Evolutionary conservation across 768 basidiomycete species (phyloP).

Genomic region (Pisolithus sp.): DNA sequence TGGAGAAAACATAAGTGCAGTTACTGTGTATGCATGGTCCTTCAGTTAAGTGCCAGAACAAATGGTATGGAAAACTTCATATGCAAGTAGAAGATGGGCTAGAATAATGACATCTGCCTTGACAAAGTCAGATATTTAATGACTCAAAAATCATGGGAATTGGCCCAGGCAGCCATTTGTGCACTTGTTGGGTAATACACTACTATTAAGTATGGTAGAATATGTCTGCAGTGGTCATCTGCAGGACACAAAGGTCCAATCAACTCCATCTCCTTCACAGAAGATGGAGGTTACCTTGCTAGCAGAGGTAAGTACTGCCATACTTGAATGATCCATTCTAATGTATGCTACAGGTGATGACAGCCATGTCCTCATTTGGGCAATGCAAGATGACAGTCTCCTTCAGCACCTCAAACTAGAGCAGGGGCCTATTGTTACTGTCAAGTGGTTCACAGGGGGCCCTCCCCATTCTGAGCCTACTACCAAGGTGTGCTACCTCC

Average conservation of each 20-base stretch:
- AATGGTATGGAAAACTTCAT: neutral
- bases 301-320: neutral
- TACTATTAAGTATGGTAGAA: neutral
- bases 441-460: neutral
- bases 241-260: constrained; percentile 1
- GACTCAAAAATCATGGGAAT: no score
- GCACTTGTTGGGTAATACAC: no score
- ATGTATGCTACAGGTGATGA: neutral
- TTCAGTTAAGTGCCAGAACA: neutral
- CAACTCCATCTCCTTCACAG: neutral
- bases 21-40: neutral
- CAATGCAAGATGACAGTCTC: neutral
- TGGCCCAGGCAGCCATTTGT: no score
- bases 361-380: constrained; percentile 1
- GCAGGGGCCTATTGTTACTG: neutral
- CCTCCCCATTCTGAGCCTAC: neutral
- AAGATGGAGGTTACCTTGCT: neutral
- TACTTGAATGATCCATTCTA: neutral
- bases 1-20: constrained; percentile 1
- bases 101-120: no score
- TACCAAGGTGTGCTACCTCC: neutral
- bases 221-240: neutral
- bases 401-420: neutral
- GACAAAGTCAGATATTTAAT: no score
- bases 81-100: no score